Evolutionary conservation across 2,329 filamentous ascomycete genomes (phyloP).

Genomic region (Monosporascus sp.): DNA sequence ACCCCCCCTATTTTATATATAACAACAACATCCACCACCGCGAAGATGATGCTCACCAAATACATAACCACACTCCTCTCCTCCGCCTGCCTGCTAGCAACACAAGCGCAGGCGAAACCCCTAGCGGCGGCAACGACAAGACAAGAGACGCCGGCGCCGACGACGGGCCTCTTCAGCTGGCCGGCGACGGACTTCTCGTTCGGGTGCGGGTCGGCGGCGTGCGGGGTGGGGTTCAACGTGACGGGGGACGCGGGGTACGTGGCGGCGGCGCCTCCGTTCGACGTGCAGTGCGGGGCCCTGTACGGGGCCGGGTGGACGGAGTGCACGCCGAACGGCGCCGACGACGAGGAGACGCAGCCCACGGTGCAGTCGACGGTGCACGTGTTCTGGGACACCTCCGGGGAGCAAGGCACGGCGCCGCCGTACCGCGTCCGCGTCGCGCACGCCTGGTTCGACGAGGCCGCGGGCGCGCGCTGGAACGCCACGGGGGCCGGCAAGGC

Average conservation of each 20-base stretch:
- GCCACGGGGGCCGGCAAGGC: background rate
- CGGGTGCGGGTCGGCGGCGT: background rate
- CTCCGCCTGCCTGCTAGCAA: background rate
- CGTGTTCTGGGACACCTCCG: background rate
- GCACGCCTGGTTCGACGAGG: background rate
- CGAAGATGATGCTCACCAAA: background rate
- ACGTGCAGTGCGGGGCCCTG: constrained; percentile 1
- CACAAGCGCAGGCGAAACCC: background rate
- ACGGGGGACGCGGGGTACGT: background rate
- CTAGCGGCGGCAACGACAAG: background rate
- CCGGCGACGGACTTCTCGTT: background rate
- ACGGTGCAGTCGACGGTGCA: background rate
- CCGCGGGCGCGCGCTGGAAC: background rate
- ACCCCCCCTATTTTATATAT: no score
- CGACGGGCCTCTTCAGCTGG: background rate
- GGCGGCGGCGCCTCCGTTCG: background rate
- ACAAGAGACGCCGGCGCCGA: background rate
- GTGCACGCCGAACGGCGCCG: background rate
- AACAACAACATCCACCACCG: background rate
- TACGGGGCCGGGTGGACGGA: background rate
- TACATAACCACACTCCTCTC: background rate
- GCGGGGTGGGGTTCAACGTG: constrained; percentile 1
- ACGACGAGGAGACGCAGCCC: background rate
- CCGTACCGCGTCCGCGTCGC: background rate
- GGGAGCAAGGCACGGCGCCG: background rate